Conservation (phyloP, 257 asterid genomes). For the Nicotiana obtusifolia region DNA sequence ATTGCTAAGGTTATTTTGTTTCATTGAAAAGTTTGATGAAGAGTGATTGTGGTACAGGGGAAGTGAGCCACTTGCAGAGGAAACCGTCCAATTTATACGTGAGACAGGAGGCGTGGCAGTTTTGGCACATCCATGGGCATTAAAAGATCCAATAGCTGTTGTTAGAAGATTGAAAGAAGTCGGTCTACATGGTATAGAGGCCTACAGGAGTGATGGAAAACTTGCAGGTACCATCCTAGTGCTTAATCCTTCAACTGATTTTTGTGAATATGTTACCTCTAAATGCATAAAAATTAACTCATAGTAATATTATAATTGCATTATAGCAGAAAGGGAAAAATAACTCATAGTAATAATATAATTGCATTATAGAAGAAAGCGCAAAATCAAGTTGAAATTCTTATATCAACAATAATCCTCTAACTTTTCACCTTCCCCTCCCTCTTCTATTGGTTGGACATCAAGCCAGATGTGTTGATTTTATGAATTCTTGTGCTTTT, state of each 20-base stretch:
- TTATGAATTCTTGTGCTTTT: neutral
- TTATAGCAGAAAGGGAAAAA: neutral
- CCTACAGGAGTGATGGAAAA: conserved; percentile 90
- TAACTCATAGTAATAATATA: neutral
- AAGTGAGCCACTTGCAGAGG: conserved; percentile 87
- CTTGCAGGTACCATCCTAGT: conserved; percentile 46
- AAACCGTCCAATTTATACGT: conserved; percentile 61
- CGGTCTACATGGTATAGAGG: conserved; percentile 85
- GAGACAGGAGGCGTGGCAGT: conserved; percentile 94
- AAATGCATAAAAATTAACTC: neutral
- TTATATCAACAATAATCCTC: neutral
- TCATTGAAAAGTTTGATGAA: conserved; percentile 3
- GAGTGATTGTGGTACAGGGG: conserved; percentile 47
- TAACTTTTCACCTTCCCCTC: neutral
- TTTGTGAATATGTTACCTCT: neutral
- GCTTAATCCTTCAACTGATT: neutral
- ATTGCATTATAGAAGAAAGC: neutral
- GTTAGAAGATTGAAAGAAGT: conserved; percentile 72
- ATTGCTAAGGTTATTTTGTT: neutral
- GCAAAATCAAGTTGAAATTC: neutral
- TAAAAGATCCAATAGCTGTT: conserved; percentile 65
- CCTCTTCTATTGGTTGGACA: neutral
- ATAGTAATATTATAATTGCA: neutral
- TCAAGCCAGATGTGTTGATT: conserved; percentile 1
- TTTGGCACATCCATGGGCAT: conserved; percentile 98